A percentile compares a stretch with the other conserved stretches of the same genome.
Conservation (phyloP, 2,329 filamentous ascomycete genomes). For the Botrytis deweyae region DNA sequence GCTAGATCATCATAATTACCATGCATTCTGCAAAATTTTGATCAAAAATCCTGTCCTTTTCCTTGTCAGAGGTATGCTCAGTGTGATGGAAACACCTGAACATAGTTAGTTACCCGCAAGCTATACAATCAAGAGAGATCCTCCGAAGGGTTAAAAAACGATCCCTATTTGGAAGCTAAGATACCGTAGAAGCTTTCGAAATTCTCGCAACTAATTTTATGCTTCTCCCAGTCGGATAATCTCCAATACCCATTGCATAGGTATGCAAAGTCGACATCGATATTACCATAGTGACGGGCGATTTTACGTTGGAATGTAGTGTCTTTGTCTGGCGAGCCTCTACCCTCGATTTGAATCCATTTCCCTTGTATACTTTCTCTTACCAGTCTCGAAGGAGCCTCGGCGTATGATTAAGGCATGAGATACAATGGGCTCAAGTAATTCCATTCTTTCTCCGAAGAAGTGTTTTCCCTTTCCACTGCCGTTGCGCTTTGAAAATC, state of each 20-base stretch:
- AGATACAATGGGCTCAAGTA: not conserved
- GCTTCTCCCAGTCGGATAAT: too few relatives aligned
- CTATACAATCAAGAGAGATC: not conserved
- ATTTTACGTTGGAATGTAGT: too few relatives aligned
- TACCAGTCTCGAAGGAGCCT: too few relatives aligned
- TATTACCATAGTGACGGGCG: too few relatives aligned
- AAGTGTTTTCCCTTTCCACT: fast-evolving
- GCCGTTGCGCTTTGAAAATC: not conserved
- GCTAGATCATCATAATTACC: not conserved
- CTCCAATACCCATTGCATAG: not conserved
- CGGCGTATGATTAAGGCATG: not conserved
- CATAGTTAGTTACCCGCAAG: not conserved
- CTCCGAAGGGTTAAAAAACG: not conserved
- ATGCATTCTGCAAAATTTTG: not conserved
- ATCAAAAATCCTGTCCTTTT: not conserved
- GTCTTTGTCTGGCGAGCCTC: not conserved
- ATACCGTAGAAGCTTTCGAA: not conserved
- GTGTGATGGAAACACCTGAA: not conserved
- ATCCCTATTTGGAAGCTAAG: too few relatives aligned
- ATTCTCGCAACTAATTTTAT: too few relatives aligned
- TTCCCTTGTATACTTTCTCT: not conserved
- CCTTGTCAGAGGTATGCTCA: not conserved
- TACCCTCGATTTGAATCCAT: not conserved
- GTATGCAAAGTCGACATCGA: too few relatives aligned
- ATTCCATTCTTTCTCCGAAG: not conserved